A percentile compares a stretch with the other conserved stretches of the same genome.
These are phyloP conservation scores for Phaeodactylum tricornutum DNA, from an alignment of 108 stramenopile species.

Conservation along the genomic window DNA sequence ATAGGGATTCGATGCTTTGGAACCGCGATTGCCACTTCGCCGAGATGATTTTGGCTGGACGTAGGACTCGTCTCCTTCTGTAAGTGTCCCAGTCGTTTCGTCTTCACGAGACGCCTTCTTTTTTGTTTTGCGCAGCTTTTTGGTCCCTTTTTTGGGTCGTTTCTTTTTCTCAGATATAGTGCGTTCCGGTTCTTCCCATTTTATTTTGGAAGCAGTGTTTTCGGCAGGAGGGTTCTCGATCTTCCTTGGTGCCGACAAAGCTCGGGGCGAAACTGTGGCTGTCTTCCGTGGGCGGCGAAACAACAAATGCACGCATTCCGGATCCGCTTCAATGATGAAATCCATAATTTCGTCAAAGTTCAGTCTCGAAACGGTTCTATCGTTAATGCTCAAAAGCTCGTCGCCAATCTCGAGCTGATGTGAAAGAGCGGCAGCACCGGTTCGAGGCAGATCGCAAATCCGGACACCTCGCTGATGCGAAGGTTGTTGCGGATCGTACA, in stretches of 20 bases:
- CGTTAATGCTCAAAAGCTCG: slow-evolving; percentile 74
- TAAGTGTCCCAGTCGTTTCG: not conserved
- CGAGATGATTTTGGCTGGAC: not conserved
- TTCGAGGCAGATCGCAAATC: slow-evolving; percentile 77
- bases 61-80: slow-evolving; percentile 7
- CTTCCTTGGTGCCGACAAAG: slow-evolving; percentile 20
- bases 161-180: slow-evolving; percentile 6
- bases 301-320: slow-evolving; percentile 67
- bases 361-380: slow-evolving; percentile 73
- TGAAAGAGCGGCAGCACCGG: slow-evolving; percentile 72
- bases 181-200: slow-evolving; percentile 6
- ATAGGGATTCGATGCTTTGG: slow-evolving; percentile 43
- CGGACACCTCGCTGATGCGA: slow-evolving; percentile 60
- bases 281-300: slow-evolving; percentile 73
- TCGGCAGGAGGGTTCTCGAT: slow-evolving; percentile 5
- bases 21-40: slow-evolving; percentile 20
- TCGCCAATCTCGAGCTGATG: slow-evolving; percentile 74
- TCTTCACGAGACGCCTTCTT: not conserved
- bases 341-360: slow-evolving; percentile 89
- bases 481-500: slow-evolving; percentile 66
- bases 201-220: slow-evolving; percentile 1
- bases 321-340: slow-evolving; percentile 82
- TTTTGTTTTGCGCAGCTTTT: not conserved
- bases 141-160: slow-evolving; percentile 10
- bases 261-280: slow-evolving; percentile 24